Percentiles rank a stretch among this genome's conserved stretches.
Evolutionary conservation across 495 filamentous ascomycete species (phyloP).

Genomic region (Talaromyces borbonicus): DNA sequence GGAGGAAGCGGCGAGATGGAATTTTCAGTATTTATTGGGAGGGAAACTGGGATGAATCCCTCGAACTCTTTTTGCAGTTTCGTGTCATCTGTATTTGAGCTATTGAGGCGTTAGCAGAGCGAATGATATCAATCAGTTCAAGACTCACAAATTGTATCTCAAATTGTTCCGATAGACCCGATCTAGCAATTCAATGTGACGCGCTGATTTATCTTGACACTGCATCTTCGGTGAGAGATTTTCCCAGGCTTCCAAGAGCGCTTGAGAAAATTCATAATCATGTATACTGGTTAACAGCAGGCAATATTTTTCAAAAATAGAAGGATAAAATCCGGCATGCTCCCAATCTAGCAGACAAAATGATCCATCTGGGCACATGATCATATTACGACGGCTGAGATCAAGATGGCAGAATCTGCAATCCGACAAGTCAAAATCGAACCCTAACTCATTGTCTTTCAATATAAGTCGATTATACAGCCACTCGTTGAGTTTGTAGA

Average conservation of each 20-base stretch:
- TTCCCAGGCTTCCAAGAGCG: not conserved
- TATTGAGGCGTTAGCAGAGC: not conserved
- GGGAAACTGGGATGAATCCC: not conserved
- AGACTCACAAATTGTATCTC: constrained; percentile 1
- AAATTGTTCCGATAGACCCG: constrained; percentile 3
- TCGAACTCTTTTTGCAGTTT: not conserved
- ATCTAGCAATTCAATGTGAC: not conserved
- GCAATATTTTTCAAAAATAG: constrained; percentile 3
- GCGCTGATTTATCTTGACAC: not conserved
- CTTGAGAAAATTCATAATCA: not conserved
- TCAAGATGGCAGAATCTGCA: constrained; percentile 7
- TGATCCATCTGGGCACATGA: not conserved
- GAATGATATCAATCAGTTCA: not conserved
- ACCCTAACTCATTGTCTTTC: not conserved
- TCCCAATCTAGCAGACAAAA: constrained; percentile 8
- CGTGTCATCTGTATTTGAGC: not conserved
- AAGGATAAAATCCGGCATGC: constrained; percentile 4
- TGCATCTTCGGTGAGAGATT: not conserved
- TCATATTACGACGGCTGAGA: constrained; percentile 3
- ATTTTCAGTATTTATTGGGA: not conserved
- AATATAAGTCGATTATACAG: not conserved
- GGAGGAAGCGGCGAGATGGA: not conserved
- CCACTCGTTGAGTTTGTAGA: constrained; percentile 1
- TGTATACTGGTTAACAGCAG: constrained; percentile 2
- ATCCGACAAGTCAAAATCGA: not conserved